phyloP scores from a whole-genome alignment of 257 asterid species.

The Prunella vulgaris region DNA sequence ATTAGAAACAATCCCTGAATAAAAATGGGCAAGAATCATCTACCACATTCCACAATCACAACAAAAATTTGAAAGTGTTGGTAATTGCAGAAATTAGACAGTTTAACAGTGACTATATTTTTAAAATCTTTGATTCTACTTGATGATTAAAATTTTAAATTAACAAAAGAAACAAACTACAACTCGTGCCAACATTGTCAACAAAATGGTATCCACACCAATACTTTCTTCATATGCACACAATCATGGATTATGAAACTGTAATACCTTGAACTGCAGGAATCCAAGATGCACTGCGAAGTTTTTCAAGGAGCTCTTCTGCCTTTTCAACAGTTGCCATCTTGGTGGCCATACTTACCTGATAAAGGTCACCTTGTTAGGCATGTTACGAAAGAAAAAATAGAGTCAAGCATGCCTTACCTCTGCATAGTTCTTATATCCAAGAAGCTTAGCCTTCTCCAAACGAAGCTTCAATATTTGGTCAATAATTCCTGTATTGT shows the following conservation, averaged over 20 bases:
- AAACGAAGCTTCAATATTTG: slow-evolving; percentile 81
- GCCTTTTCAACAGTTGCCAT: slow-evolving; percentile 95
- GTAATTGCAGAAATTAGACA: not conserved
- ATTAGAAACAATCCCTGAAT: not conserved
- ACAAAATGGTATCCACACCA: not conserved
- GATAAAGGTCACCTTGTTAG: slow-evolving; percentile 28
- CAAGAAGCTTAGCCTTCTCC: slow-evolving; percentile 96
- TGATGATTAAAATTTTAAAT: slow-evolving; percentile 3
- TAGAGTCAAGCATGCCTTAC: slow-evolving; percentile 31
- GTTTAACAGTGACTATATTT: not conserved
- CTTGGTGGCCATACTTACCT: slow-evolving; percentile 96
- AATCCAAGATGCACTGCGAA: slow-evolving; percentile 87
- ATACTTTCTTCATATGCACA: not conserved
- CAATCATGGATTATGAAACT: slow-evolving; percentile 1
- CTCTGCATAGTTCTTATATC: slow-evolving; percentile 91
- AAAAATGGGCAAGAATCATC: not conserved
- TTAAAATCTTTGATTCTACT: not conserved
- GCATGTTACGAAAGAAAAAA: slow-evolving; percentile 10
- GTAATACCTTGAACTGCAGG: slow-evolving; percentile 67
- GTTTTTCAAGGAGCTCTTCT: slow-evolving; percentile 83
- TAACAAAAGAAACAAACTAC: not conserved
- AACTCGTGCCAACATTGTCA: not conserved
- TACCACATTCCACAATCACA: slow-evolving; percentile 6
- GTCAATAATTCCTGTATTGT: slow-evolving; percentile 77
- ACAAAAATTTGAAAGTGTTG: not conserved